These are phyloP conservation scores for Penstemon eatonii DNA, from an alignment of 257 asterid genomes.

Conservation along the genomic window DNA sequence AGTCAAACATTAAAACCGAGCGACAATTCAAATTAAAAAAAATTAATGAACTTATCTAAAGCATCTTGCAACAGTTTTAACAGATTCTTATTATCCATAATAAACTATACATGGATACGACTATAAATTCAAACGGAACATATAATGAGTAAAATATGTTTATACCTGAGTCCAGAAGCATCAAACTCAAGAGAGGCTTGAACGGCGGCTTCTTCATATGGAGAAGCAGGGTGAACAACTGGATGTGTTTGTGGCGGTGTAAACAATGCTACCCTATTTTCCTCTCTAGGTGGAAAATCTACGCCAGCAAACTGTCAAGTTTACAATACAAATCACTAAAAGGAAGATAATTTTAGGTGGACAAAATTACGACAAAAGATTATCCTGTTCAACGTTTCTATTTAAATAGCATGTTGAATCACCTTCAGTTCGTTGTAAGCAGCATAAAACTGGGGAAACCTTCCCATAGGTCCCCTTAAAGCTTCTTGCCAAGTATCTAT, in stretches of 20 bases:
- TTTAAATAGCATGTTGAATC: conserved; percentile 11
- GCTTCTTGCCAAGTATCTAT: conserved; percentile 98
- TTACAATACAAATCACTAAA: conserved; percentile 16
- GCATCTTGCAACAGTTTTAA: neutral
- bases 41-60: neutral
- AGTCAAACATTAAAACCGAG: neutral
- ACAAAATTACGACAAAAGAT: no score
- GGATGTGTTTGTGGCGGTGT: conserved; percentile 97
- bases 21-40: neutral
- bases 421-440: conserved; percentile 95
- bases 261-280: conserved; percentile 78
- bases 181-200: conserved; percentile 91
- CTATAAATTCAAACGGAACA: neutral
- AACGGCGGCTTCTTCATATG: conserved; percentile 90
- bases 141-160: neutral
- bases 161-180: conserved; percentile 90
- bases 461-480: conserved; percentile 79
- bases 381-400: no score
- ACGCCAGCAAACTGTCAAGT: conserved; percentile 76
- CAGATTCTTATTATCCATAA: conserved; percentile 4
- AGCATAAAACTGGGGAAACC: conserved; percentile 83
- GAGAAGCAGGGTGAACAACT: conserved; percentile 47
- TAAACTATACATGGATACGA: neutral
- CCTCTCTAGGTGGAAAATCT: conserved; percentile 92
- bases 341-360: neutral